phyloP scores from a whole-genome alignment of 1,284 basidiomycete genomes.

The Moesziomyces sp. region DNA sequence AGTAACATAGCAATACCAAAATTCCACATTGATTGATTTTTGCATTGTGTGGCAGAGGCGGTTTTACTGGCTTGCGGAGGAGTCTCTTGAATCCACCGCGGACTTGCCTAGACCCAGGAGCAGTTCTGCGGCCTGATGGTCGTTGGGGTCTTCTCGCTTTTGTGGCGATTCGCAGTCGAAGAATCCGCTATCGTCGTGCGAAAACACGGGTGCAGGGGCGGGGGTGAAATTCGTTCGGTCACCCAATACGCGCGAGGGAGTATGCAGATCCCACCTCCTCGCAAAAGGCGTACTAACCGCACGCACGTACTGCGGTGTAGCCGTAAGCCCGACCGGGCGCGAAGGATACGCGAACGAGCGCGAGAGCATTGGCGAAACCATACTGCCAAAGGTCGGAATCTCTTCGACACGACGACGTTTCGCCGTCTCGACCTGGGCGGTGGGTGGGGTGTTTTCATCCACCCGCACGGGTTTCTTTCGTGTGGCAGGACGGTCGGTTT shows the following conservation, averaged over 20 bases:
- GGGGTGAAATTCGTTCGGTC: conserved; percentile 29
- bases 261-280: conserved; percentile 7
- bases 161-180: conserved; percentile 38
- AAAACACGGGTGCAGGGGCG: conserved; percentile 11
- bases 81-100: conserved; percentile 18
- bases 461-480: too few species aligned
- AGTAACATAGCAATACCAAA: too few species aligned
- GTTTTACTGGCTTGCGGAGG: conserved; percentile 15
- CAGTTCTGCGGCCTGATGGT: conserved; percentile 56
- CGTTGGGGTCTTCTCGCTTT: conserved; percentile 16
- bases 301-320: too few species aligned
- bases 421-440: conserved; percentile 3
- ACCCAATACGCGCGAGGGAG: conserved; percentile 33
- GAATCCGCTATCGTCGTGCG: conserved; percentile 57
- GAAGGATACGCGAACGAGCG: conserved; percentile 27
- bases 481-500: conserved; percentile 9
- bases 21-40: too few species aligned
- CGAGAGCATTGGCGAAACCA: conserved; percentile 27
- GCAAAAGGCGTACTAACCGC: too few species aligned
- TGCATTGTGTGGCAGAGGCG: too few species aligned
- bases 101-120: conserved; percentile 52
- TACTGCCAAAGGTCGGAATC: neutral
- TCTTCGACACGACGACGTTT: conserved; percentile 31
- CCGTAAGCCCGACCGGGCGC: neutral
- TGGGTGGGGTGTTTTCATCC: too few species aligned